phyloP scores from a whole-genome alignment of 805 yeast species.

The Nematodospora valgi region DNA sequence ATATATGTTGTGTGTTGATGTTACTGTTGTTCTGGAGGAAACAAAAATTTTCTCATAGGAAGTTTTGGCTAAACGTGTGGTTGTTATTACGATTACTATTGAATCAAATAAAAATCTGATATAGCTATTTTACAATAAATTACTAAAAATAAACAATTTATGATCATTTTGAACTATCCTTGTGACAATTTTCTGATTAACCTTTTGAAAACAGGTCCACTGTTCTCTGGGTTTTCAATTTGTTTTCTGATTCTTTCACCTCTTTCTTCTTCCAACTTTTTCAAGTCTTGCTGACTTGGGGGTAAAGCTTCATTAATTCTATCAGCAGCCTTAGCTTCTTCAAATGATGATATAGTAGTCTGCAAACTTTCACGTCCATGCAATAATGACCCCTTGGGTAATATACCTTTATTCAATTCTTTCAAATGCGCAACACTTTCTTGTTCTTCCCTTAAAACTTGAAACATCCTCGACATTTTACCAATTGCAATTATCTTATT shows the following conservation, averaged over 20 bases:
- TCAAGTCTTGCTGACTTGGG: constrained; percentile 63
- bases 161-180: too few relatives aligned
- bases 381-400: constrained; percentile 83
- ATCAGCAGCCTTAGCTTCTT: constrained; percentile 81
- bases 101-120: too few relatives aligned
- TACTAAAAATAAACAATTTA: too few relatives aligned
- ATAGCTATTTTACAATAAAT: too few relatives aligned
- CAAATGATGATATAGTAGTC: constrained; percentile 66
- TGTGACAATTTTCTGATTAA: constrained; percentile 35
- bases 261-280: constrained; percentile 43
- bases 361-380: constrained; percentile 81
- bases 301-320: constrained; percentile 84
- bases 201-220: constrained; percentile 36
- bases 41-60: too few relatives aligned
- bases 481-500: constrained; percentile 95
- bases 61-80: too few relatives aligned
- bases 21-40: not conserved
- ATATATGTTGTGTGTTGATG: not conserved
- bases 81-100: too few relatives aligned
- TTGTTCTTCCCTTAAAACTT: constrained; percentile 80
- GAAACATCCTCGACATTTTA: constrained; percentile 90
- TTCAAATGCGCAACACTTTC: constrained; percentile 82
- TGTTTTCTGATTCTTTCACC: constrained; percentile 39
- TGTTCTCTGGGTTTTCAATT: constrained; percentile 24
- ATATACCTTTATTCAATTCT: constrained; percentile 63